Percentiles rank a stretch among this genome's conserved stretches.
phyloP scores from a whole-genome alignment of 148 eudicot genomes.

The Cornus suecica region DNA sequence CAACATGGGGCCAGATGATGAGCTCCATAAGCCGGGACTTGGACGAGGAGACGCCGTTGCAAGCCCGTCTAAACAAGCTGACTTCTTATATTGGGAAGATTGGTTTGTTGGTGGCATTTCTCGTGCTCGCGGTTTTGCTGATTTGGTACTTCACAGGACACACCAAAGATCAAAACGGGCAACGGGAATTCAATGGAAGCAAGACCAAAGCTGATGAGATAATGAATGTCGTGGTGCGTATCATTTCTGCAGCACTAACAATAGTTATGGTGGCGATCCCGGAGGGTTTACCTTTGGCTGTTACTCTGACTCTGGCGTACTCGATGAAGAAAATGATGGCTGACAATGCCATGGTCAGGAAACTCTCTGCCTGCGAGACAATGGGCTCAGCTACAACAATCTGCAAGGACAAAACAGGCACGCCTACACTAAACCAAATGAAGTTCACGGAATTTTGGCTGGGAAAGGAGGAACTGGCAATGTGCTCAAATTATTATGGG shows the following conservation, averaged over 20 bases:
- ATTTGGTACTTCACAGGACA: slow-evolving; percentile 11
- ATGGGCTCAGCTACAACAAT: slow-evolving; percentile 51
- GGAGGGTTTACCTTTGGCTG: slow-evolving; percentile 24
- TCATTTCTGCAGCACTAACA: slow-evolving; percentile 18
- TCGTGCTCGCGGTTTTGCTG: slow-evolving; percentile 13
- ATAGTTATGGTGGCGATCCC: slow-evolving; percentile 23
- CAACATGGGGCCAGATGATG: slow-evolving; percentile 28
- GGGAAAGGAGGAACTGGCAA: slow-evolving; percentile 21
- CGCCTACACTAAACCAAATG: slow-evolving; percentile 42
- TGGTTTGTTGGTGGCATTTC: slow-evolving; percentile 16
- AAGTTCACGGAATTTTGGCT: slow-evolving; percentile 23
- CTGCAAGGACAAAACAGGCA: slow-evolving; percentile 51
- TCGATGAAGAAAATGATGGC: slow-evolving; percentile 30
- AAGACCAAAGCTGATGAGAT: slow-evolving; percentile 16
- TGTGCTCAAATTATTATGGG: slow-evolving; percentile 32
- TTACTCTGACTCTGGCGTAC: slow-evolving; percentile 23
- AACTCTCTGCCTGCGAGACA: slow-evolving; percentile 44
- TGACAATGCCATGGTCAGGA: slow-evolving; percentile 39
- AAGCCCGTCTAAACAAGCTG: slow-evolving; percentile 19
- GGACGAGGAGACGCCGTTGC: slow-evolving; percentile 21
- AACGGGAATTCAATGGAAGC: slow-evolving; percentile 9
- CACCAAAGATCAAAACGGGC: neutral
- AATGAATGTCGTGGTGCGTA: slow-evolving; percentile 17
- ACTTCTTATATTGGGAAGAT: slow-evolving; percentile 17
- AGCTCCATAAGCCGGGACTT: slow-evolving; percentile 15